phyloP scores from a whole-genome alignment of 2,329 filamentous ascomycete genomes.

The Phyllosticta citribraziliensis region DNA sequence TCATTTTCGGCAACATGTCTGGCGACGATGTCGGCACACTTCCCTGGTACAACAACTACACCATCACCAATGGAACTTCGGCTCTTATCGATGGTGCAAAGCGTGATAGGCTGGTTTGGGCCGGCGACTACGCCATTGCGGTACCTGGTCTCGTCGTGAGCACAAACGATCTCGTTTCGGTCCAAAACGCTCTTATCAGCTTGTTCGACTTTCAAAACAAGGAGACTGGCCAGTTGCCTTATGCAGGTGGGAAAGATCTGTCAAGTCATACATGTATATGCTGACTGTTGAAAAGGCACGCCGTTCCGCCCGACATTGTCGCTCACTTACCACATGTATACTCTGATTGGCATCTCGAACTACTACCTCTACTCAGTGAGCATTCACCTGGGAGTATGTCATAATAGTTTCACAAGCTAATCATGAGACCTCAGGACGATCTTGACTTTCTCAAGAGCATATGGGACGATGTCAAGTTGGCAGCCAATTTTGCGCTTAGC shows the following conservation, averaged over 20 bases:
- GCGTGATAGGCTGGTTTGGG: constrained; percentile 34
- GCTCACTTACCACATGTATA: too few relatives aligned
- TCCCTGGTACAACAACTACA: constrained; percentile 29
- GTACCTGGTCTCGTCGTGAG: constrained; percentile 28
- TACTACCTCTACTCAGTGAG: constrained; percentile 34
- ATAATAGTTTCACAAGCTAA: background rate
- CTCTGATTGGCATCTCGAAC: constrained; percentile 32
- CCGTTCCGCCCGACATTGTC: too few relatives aligned
- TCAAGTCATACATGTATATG: constrained; percentile 47
- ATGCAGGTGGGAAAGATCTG: constrained; percentile 39
- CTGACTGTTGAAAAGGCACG: constrained; percentile 14
- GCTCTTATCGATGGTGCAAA: constrained; percentile 34
- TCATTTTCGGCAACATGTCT: background rate
- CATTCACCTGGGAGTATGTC: background rate
- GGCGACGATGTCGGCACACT: constrained; percentile 27
- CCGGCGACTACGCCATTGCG: constrained; percentile 43
- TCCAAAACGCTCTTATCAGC: constrained; percentile 31
- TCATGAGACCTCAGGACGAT: constrained; percentile 21
- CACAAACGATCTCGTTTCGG: constrained; percentile 36
- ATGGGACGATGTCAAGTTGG: constrained; percentile 37
- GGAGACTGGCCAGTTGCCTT: constrained; percentile 32
- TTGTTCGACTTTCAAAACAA: constrained; percentile 7
- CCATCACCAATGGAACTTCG: constrained; percentile 26
- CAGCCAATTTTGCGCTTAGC: constrained; percentile 31
- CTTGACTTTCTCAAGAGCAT: constrained; percentile 29